phyloP scores from a whole-genome alignment of 202 grass and related monocot genomes.

The Setaria viridis region DNA sequence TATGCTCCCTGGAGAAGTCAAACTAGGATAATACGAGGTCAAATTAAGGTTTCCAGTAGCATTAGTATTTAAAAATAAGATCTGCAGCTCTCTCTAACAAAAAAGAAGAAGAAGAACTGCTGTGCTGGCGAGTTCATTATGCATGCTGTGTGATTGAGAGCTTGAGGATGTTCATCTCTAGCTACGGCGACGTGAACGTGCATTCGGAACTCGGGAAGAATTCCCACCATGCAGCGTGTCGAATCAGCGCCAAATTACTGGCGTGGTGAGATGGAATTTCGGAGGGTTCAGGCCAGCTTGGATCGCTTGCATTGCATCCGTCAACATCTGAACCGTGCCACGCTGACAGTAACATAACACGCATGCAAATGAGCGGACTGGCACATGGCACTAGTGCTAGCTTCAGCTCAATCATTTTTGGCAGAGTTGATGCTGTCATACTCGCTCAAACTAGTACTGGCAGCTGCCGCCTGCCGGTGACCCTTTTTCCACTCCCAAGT shows the following conservation, averaged over 20 bases:
- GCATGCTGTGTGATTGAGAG: conserved; percentile 2
- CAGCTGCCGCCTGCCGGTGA: neutral
- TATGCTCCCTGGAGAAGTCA: neutral
- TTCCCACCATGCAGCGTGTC: neutral
- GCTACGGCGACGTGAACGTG: neutral
- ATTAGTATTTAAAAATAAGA: neutral
- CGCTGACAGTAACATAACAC: neutral
- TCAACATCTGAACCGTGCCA: neutral
- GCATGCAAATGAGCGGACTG: neutral
- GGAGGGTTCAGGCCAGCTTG: neutral
- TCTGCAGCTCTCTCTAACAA: neutral
- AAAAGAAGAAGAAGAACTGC: neutral
- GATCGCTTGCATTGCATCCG: neutral
- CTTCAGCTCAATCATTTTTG: neutral
- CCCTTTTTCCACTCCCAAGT: neutral
- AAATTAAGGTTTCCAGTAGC: neutral
- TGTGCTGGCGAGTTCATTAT: neutral
- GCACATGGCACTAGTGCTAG: neutral
- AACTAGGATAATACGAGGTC: conserved; percentile 4
- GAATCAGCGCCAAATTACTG: neutral
- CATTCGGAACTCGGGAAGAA: neutral
- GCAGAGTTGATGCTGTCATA: neutral
- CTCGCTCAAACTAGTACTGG: neutral
- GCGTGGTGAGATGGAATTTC: neutral
- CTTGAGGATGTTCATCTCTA: neutral